Percentiles rank a stretch among this genome's conserved stretches.
Evolutionary conservation across 768 basidiomycete genomes (phyloP).

Genomic region (Russula ochroleuca): DNA sequence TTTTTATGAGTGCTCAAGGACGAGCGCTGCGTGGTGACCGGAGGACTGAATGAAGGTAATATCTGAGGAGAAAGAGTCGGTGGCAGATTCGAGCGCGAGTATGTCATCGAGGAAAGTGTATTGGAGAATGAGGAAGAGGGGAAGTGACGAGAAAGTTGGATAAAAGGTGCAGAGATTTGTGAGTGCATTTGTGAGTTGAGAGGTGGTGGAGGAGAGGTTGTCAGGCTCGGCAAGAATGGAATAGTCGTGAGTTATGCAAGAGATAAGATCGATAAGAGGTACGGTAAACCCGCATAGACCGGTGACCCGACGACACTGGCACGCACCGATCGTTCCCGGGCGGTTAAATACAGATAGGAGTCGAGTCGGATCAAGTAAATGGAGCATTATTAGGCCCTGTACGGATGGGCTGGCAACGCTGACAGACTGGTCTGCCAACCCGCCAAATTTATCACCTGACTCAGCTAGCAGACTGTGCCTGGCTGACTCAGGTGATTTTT

Average conservation of each 20-base stretch:
- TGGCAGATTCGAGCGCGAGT: constrained; percentile 71
- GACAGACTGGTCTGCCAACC: no score
- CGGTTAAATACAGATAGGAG: no score
- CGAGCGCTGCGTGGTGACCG: constrained; percentile 69
- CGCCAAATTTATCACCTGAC: no score
- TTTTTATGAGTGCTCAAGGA: constrained; percentile 96
- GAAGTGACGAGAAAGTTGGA: constrained; percentile 86
- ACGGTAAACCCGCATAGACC: no score
- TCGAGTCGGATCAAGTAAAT: no score
- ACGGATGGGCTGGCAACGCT: no score
- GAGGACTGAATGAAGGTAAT: constrained; percentile 73
- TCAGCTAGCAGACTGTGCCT: no score
- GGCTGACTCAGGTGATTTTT: no score
- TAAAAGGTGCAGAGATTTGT: constrained; percentile 89
- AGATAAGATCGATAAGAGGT: constrained; percentile 56
- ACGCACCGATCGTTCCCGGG: no score
- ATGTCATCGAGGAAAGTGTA: constrained; percentile 68
- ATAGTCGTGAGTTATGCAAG: constrained; percentile 62
- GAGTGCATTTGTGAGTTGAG: constrained; percentile 83
- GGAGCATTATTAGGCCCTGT: no score
- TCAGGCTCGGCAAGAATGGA: constrained; percentile 69
- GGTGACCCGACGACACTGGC: no score
- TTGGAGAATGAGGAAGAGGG: constrained; percentile 70
- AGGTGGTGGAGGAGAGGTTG: constrained; percentile 73
- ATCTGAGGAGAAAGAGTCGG: constrained; percentile 65